These are phyloP conservation scores for Linum trigynum DNA, from an alignment of 345 rosid species.

Conservation along the genomic window DNA sequence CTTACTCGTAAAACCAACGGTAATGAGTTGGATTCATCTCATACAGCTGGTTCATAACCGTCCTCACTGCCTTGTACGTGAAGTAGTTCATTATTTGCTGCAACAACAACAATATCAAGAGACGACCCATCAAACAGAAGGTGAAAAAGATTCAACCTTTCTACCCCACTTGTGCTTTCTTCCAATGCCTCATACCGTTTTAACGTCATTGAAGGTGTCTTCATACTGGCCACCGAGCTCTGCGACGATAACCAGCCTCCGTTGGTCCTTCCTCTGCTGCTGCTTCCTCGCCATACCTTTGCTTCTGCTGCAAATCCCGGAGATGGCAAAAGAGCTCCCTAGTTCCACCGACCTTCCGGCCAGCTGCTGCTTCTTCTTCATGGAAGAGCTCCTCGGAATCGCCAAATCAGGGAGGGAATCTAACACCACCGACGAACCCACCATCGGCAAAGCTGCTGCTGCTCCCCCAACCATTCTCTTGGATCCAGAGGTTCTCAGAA, in stretches of 20 bases:
- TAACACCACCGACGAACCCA: conserved; percentile 55
- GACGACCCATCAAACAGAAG: neutral
- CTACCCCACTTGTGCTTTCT: neutral
- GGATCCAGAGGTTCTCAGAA: neutral
- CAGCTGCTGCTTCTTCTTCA: conserved; percentile 31
- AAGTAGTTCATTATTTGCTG: conserved; percentile 80
- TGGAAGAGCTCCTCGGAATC: conserved; percentile 15
- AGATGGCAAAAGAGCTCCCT: conserved; percentile 37
- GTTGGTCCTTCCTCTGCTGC: conserved; percentile 31
- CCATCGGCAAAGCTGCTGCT: conserved; percentile 37
- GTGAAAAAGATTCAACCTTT: neutral
- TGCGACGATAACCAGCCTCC: conserved; percentile 33
- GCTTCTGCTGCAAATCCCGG: neutral
- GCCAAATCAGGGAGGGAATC: conserved; percentile 26
- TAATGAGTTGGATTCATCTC: conserved; percentile 95
- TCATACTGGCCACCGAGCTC: conserved; percentile 83
- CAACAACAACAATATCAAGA: conserved; percentile 7
- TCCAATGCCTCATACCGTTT: conserved; percentile 33
- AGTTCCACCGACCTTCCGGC: conserved; percentile 28
- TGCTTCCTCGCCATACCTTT: conserved; percentile 10
- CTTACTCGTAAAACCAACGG: conserved; percentile 86
- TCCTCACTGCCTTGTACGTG: conserved; percentile 89
- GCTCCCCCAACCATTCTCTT: conserved; percentile 37
- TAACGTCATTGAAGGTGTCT: conserved; percentile 75
- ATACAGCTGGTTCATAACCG: conserved; percentile 84